Percentiles rank a stretch among this genome's conserved stretches.
phyloP scores from a whole-genome alignment of 257 asterid species.

The Paulownia fortunei region DNA sequence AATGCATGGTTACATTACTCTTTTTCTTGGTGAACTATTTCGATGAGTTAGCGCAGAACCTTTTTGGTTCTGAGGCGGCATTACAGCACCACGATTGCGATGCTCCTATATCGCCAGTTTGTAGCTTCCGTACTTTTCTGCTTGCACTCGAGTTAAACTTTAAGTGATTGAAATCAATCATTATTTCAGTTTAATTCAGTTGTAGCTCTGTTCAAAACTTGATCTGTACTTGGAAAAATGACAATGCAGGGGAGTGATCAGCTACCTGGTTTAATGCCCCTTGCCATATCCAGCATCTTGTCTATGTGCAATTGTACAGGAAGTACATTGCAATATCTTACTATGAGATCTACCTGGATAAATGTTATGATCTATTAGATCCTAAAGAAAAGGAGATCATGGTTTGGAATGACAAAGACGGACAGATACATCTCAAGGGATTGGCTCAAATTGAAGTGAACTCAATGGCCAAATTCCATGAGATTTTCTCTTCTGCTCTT shows the following conservation, averaged over 20 bases:
- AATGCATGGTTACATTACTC: too few relatives aligned
- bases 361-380: slow-evolving; percentile 81
- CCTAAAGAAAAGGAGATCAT: slow-evolving; percentile 71
- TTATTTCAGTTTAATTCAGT: neutral
- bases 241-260: slow-evolving; percentile 72
- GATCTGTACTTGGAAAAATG: slow-evolving; percentile 31
- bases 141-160: too few relatives aligned
- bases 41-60: too few relatives aligned
- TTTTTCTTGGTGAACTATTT: neutral
- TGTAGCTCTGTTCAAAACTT: neutral
- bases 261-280: slow-evolving; percentile 84
- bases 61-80: too few relatives aligned
- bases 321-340: slow-evolving; percentile 64
- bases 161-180: neutral
- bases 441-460: slow-evolving; percentile 62
- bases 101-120: too few relatives aligned
- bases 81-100: too few relatives aligned
- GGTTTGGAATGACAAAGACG: slow-evolving; percentile 71
- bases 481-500: slow-evolving; percentile 64
- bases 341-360: slow-evolving; percentile 87
- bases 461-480: slow-evolving; percentile 57
- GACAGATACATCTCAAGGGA: slow-evolving; percentile 81
- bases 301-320: slow-evolving; percentile 48
- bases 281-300: slow-evolving; percentile 62
- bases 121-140: too few relatives aligned